phyloP scores from a whole-genome alignment of 2,329 filamentous ascomycete species.

The Aspergillus sp. region DNA sequence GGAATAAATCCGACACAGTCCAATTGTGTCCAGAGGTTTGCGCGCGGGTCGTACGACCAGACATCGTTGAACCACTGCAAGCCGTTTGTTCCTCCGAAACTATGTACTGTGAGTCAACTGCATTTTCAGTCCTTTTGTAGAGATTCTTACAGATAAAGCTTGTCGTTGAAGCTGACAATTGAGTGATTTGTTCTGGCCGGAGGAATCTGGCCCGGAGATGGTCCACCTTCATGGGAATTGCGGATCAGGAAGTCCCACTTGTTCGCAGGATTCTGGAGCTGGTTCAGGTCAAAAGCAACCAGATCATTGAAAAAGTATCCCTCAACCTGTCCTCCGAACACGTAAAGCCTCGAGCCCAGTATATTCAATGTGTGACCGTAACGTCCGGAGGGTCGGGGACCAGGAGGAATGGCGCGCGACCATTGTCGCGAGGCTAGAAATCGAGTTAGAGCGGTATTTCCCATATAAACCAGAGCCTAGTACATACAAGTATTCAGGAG shows the following conservation, averaged over 20 bases:
- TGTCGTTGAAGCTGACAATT: slow-evolving; percentile 86
- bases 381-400: slow-evolving; percentile 77
- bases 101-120: slow-evolving; percentile 29
- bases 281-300: slow-evolving; percentile 91
- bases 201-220: slow-evolving; percentile 63
- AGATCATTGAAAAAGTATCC: slow-evolving; percentile 98
- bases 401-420: slow-evolving; percentile 87
- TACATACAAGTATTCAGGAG: slow-evolving; percentile 91
- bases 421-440: slow-evolving; percentile 85
- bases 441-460: slow-evolving; percentile 21
- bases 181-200: slow-evolving; percentile 93
- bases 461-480: slow-evolving; percentile 4
- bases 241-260: slow-evolving; percentile 90
- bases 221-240: slow-evolving; percentile 58
- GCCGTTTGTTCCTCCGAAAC: slow-evolving; percentile 96
- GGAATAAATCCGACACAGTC: slow-evolving; percentile 99
- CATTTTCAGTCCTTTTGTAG: too few relatives aligned
- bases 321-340: slow-evolving; percentile 96
- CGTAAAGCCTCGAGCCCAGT: slow-evolving; percentile 90
- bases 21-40: slow-evolving; percentile 79
- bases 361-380: slow-evolving; percentile 98
- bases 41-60: slow-evolving; percentile 85
- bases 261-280: slow-evolving; percentile 83
- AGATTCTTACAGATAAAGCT: slow-evolving; percentile 73
- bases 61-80: slow-evolving; percentile 98